Evolutionary conservation across 2,329 filamentous ascomycete genomes (phyloP), one percentile per base, ranked within the genome.

Genomic region (Talaromyces sp.): DNA sequence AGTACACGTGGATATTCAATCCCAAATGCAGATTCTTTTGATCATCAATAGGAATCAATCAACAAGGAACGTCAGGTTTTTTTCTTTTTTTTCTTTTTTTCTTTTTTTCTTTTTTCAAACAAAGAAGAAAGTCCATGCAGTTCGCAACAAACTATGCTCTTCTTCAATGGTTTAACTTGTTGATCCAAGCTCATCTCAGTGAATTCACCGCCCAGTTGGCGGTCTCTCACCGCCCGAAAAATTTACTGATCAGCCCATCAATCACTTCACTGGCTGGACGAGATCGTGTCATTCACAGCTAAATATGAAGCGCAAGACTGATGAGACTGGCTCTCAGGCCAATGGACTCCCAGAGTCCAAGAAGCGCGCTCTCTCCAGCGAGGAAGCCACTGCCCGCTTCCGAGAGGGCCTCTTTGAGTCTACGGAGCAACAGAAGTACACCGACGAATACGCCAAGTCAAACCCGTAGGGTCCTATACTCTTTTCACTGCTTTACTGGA

Each of bases 231-330:
- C 59, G 62, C 55, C 61, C 51, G 30, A 27, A 49, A 49, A 49
- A 40, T 42, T 43, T 43, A 49, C 14, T 35, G 30, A 22, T 36
- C 4, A n/a, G 11, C 3, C 30, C 30, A 35, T 19, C 19, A n/a
- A 35, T 14, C 40, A 27, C 27, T 10, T 22, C 22, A 42, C 19
- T 17, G 20, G 32, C 20, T 33, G n/a, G 11, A 20, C 30, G 14
- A 22, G 24, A 32, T 20, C 11, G 4, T 36, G 19, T 11, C 11
- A 46, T 19, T 16, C 7, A 24, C n/a, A 17, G 20, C 13, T 30
- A 19, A 68, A 65, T 52, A 75, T 75, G 75, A 79, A 79, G 68
- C 76, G 77, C 56, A 77, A 77, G 63, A 71, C 72, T 19, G 65
- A 70, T 11, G 54, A 60, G 30, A 62, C 65, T 44, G 62, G 66